These are phyloP conservation scores for Mucor indicus DNA, from an alignment of 371 early-diverging fungal genomes.

Conservation along the genomic window DNA sequence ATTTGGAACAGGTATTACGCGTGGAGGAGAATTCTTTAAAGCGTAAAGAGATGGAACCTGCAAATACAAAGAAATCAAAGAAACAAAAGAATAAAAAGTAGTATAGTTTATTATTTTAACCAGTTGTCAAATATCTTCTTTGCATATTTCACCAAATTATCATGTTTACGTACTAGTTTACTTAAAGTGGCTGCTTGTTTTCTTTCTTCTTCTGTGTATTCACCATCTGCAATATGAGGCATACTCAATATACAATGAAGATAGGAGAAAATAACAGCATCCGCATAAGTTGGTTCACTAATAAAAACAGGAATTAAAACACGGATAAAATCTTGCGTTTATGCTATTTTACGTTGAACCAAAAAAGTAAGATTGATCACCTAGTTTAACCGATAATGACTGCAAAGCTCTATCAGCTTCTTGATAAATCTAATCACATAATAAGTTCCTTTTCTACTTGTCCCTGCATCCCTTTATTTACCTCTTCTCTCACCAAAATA, in stretches of 20 bases:
- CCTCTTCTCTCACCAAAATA: conserved; percentile 49
- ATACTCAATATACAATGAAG: conserved; percentile 52
- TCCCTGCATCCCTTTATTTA: conserved; percentile 6
- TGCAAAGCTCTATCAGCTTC: conserved; percentile 56
- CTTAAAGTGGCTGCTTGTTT: conserved; percentile 40
- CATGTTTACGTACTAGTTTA: conserved; percentile 47
- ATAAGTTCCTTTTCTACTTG: background rate
- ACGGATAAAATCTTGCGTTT: too few relatives aligned
- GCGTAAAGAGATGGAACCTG: conserved; percentile 13
- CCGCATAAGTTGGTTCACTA: conserved; percentile 54
- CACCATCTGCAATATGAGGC: conserved; percentile 24
- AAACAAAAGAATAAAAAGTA: conserved; percentile 18
- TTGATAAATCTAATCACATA: conserved; percentile 44
- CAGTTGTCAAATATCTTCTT: conserved; percentile 36
- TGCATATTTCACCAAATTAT: conserved; percentile 54
- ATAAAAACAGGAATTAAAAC: background rate
- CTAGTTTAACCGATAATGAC: conserved; percentile 54
- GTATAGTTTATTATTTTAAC: conserved; percentile 8
- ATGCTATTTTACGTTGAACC: conserved; percentile 39
- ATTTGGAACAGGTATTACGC: conserved; percentile 17
- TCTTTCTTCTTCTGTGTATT: conserved; percentile 32
- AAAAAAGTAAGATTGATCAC: conserved; percentile 49
- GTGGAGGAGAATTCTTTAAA: conserved; percentile 1
- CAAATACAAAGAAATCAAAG: background rate
- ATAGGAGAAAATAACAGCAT: conserved; percentile 62